Evolutionary conservation across 768 basidiomycete genomes (phyloP).

Genomic region (Phylloporus arenicola): DNA sequence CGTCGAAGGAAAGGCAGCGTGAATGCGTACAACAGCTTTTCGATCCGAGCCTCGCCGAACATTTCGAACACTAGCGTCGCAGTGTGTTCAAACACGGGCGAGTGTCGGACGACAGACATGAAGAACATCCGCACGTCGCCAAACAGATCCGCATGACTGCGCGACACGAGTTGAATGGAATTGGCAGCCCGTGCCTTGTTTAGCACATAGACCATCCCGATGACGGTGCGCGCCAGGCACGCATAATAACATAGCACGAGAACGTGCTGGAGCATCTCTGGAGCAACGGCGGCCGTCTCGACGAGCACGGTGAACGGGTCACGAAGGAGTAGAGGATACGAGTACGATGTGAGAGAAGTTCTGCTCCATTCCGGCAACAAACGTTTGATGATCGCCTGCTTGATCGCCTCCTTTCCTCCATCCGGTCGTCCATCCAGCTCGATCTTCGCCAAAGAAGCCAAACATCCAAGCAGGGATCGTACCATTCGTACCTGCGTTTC

Average conservation of each 20-base stretch:
- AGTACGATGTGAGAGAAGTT: conserved; percentile 75
- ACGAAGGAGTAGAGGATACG: conserved; percentile 79
- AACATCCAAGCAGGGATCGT: conserved; percentile 64
- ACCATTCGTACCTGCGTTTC: conserved; percentile 77
- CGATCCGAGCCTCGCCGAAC: conserved; percentile 78
- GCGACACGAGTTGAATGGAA: conserved; percentile 38
- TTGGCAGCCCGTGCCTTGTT: conserved; percentile 62
- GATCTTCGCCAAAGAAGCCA: conserved; percentile 59
- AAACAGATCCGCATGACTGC: conserved; percentile 68
- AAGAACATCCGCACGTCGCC: conserved; percentile 85
- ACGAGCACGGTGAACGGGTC: conserved; percentile 88
- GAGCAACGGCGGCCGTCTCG: conserved; percentile 85
- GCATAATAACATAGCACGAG: conserved; percentile 89
- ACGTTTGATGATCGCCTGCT: conserved; percentile 84
- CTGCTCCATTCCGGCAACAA: conserved; percentile 89
- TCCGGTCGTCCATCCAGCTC: conserved; percentile 69
- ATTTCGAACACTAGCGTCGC: conserved; percentile 74
- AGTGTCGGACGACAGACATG: conserved; percentile 86
- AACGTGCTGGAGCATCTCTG: conserved; percentile 84
- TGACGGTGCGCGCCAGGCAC: conserved; percentile 76
- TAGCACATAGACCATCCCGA: conserved; percentile 78
- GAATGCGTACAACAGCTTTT: conserved; percentile 81
- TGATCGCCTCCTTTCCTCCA: conserved; percentile 70
- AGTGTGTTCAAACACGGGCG: conserved; percentile 80
- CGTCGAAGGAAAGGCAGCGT: conserved; percentile 89